These are phyloP conservation scores for Brassica carinata DNA, from an alignment of 345 rosid genomes.

Conservation along the genomic window DNA sequence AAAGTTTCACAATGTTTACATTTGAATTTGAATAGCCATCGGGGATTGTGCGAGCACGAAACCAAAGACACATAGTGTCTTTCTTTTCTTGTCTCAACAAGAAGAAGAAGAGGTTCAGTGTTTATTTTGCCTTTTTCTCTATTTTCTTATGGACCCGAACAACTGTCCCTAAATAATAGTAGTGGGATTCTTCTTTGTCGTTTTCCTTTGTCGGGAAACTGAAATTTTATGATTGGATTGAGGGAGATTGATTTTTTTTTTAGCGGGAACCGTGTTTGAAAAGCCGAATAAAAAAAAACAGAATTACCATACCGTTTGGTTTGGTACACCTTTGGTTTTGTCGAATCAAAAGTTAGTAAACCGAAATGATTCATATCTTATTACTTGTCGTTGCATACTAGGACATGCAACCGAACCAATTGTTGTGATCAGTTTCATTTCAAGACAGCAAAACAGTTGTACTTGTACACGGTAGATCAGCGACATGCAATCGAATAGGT, in stretches of 20 bases:
- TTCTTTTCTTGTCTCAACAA: slow-evolving; percentile 28
- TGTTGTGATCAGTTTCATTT: too few relatives aligned
- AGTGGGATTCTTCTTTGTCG: slow-evolving; percentile 32
- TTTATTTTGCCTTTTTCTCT: slow-evolving; percentile 8
- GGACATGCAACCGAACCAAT: too few relatives aligned
- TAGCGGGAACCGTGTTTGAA: slow-evolving; percentile 40
- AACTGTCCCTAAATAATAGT: slow-evolving; percentile 22
- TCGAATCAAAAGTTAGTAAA: not conserved
- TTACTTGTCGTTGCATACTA: too few relatives aligned
- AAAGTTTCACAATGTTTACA: slow-evolving; percentile 3
- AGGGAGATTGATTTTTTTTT: slow-evolving; percentile 3
- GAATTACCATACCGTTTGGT: not conserved
- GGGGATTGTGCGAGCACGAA: slow-evolving; percentile 44
- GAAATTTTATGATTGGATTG: slow-evolving; percentile 31
- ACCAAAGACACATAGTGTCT: slow-evolving; percentile 28
- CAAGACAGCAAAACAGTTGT: too few relatives aligned
- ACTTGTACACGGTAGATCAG: too few relatives aligned
- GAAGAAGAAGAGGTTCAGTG: slow-evolving; percentile 9
- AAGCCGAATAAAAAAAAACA: not conserved
- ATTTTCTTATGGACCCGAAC: slow-evolving; percentile 18
- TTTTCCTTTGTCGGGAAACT: slow-evolving; percentile 38
- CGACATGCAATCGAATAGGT: too few relatives aligned
- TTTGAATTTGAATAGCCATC: slow-evolving; percentile 57
- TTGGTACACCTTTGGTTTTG: not conserved
- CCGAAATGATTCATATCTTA: not conserved